Evolutionary conservation across 768 basidiomycete species (phyloP), one percentile per base, ranked within the genome.

Genomic region (Termitomyces sp.): DNA sequence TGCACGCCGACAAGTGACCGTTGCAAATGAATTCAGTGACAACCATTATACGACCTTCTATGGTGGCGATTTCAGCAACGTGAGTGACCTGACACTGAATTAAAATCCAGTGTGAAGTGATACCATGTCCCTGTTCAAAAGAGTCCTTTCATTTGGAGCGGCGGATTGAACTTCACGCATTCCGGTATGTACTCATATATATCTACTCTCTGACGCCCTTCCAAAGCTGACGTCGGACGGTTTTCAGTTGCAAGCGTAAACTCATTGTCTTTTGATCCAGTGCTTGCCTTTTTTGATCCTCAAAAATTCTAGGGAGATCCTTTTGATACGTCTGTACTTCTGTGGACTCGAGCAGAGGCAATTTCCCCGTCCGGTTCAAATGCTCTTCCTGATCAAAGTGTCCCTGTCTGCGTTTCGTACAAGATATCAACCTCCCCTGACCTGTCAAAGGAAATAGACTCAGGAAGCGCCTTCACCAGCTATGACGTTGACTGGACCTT

Each of bases 401-500:
- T 29, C 56, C 79, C 80, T 16, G 73, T 79, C 39, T 82, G 79
- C 62, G 68, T 80, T 25, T 68, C 73, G 1, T 82, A 71, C 69
- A 73, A 72, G 61, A 70, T 82, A 32, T 75, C 70, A 23, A 66
- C 71, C 23, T 71, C 72, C 32, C 49, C 68, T 5, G 64, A 64
- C 41, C 64, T 78, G 32, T 59, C 68, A 16, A 72, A 72, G 2
- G 58, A 63, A n/a, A 63, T 71, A 29, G 70, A 77, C 54, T 70
- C 73, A 3, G 80, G 77, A 10, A 68, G 80, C 53, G 81, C 77
- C 0, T 82, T 81, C 64, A 82, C 82, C 1, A 75, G 70, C 51
- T 77, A 78, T 50, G 83, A 86, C 52, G 79, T 84, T 36, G 82
- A 83, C 61, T 83, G 74, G 64, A 83, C 83, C 0, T 72, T 82